Base-by-base conservation (phyloP, 2,329 filamentous ascomycete species). In the Colletotrichum echinochloae region DNA sequence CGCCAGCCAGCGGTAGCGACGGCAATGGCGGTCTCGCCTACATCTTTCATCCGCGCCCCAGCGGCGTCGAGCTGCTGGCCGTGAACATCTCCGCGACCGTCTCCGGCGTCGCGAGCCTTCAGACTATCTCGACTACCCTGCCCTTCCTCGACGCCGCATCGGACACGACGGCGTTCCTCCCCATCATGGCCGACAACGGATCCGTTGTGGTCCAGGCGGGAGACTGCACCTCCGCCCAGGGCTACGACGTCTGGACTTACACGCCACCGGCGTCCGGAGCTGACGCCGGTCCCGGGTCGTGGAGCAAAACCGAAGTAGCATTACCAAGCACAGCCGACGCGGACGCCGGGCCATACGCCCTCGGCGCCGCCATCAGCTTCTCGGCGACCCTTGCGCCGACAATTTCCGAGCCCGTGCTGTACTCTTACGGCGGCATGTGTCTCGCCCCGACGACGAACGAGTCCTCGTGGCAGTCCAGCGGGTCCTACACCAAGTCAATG, bases 391-490 rank as follows among this genome's bases (percentile, higher is more conserved):
- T 89, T 56, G 85, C 84, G 46, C 88, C 86, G 0, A 78, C 81
- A 35, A 82, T 86, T 70, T 86, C 87, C 12, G 81, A 85, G 52
- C 87, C 89, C 0, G 84, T 84, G 14, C 81, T 92, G 26, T 97
- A 94, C 77, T 83, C 91, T 8, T 98, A 97, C 80, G 95, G 94
- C 44, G 95, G 95, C 74, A 97, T 98, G 94, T 98, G 95, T 76
- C 91, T 92, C 3, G 74, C 74, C 3, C 77, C 78, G 9, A 77
- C 79, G n/a, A 79, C 83, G 23, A 76, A 84, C 37, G 74, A 77
- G 1, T 76, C 79, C 1, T 79, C 81, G 23, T 94, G 94, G 91
- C 88, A 93, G 72, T 87, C 87, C 2, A 79, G 85, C 12, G 94
- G 92, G 14, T 88, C 89, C 49, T 98, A 97, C 79, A 95, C 94